phyloP scores from a whole-genome alignment of 225 moss, liverwort and hornwort genomes.

The Sphagnum tenellum region DNA sequence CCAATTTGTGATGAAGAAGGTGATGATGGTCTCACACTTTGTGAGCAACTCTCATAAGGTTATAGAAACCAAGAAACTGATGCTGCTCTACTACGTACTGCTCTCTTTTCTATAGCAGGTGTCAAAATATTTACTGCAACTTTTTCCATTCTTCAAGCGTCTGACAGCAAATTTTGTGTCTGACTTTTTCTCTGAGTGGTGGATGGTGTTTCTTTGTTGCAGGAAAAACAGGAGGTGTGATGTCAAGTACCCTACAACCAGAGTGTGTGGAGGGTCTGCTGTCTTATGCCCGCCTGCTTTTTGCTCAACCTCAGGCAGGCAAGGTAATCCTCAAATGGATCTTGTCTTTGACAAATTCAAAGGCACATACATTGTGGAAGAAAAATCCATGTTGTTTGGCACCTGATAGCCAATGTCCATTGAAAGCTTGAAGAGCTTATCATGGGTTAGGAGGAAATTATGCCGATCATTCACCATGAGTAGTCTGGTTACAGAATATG shows the following conservation, averaged over 20 bases:
- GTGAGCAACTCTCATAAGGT: not conserved
- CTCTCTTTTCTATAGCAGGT: not conserved
- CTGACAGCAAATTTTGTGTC: not conserved
- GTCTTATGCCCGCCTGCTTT: conserved; percentile 61
- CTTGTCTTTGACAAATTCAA: not conserved
- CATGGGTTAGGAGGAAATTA: too few relatives aligned
- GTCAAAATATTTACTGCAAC: not conserved
- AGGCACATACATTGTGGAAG: not conserved
- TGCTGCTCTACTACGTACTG: not conserved
- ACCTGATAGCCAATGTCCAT: too few relatives aligned
- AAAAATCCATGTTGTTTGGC: not conserved
- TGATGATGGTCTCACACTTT: not conserved
- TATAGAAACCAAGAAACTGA: not conserved
- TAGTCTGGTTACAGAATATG: not conserved
- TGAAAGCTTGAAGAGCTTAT: too few relatives aligned
- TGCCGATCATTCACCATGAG: too few relatives aligned
- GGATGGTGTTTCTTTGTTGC: conserved; percentile 9
- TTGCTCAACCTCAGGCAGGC: conserved; percentile 57
- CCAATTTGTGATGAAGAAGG: too few relatives aligned
- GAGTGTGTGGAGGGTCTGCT: conserved; percentile 50
- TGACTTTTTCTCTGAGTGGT: not conserved
- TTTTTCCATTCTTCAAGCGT: conserved; percentile 3
- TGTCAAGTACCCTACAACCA: conserved; percentile 29
- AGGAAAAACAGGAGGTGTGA: conserved; percentile 22
- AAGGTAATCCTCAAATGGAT: conserved; percentile 27